A percentile compares a stretch with the other conserved stretches of the same genome.
These are phyloP conservation scores for Mucor velutinosus DNA, from an alignment of 371 early-diverging fungal genomes.

Conservation along the genomic window DNA sequence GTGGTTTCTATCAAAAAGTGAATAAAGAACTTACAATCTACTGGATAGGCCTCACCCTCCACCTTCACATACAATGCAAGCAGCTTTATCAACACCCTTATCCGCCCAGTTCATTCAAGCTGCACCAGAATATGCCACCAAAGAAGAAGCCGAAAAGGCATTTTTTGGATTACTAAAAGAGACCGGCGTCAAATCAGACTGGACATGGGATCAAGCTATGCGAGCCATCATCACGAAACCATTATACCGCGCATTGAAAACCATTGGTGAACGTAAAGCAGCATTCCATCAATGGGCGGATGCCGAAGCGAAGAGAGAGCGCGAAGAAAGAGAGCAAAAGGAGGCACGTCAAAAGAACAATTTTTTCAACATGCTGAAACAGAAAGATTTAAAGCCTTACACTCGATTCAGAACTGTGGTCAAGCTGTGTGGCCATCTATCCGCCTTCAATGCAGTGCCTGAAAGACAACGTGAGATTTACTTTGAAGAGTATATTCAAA, in stretches of 20 bases:
- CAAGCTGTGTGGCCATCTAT: constrained; percentile 46
- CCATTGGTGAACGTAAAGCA: constrained; percentile 76
- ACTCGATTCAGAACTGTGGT: constrained; percentile 58
- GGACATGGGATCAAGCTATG: constrained; percentile 94
- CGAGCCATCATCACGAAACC: constrained; percentile 82
- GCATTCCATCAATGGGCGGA: constrained; percentile 77
- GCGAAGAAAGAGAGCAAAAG: constrained; percentile 46
- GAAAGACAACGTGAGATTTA: constrained; percentile 56
- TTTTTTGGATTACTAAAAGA: constrained; percentile 75
- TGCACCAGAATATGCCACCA: constrained; percentile 62
- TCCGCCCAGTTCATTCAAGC: constrained; percentile 17
- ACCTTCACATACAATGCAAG: neutral
- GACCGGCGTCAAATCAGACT: constrained; percentile 74
- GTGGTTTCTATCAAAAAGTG: neutral
- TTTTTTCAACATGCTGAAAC: constrained; percentile 48
- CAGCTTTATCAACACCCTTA: constrained; percentile 3
- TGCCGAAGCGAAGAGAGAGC: constrained; percentile 56
- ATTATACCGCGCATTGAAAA: constrained; percentile 82
- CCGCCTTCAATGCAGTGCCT: constrained; percentile 52
- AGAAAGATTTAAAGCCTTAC: constrained; percentile 36
- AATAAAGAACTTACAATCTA: neutral
- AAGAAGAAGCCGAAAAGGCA: constrained; percentile 85
- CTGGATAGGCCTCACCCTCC: neutral
- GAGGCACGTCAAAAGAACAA: constrained; percentile 46
- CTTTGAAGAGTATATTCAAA: constrained; percentile 71